phyloP scores from a whole-genome alignment of 106 monocot species.

The Narthecium ossifragum region DNA sequence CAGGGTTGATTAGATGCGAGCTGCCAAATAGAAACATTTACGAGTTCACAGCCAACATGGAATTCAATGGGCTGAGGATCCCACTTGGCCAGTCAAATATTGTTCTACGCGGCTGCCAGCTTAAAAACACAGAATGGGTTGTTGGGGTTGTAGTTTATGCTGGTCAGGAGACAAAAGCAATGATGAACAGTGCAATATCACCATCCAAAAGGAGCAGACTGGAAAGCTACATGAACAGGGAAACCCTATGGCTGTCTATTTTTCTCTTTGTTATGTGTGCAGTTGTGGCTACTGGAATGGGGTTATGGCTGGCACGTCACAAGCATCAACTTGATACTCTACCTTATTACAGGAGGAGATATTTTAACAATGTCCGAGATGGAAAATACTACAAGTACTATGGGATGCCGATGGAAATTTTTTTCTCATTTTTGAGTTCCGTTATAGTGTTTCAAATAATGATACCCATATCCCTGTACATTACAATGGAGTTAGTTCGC shows the following conservation, averaged over 20 bases:
- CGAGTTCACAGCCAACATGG: constrained; percentile 92
- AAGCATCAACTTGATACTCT: constrained; percentile 60
- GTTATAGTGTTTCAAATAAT: constrained; percentile 97
- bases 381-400: constrained; percentile 78
- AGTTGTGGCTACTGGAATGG: constrained; percentile 92
- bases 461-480: constrained; percentile 99
- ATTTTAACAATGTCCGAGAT: constrained; percentile 48
- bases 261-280: constrained; percentile 89
- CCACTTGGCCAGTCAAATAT: constrained; percentile 96
- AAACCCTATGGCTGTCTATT: constrained; percentile 87
- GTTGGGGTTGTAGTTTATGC: constrained; percentile 96
- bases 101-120: constrained; percentile 87
- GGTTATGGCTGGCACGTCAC: constrained; percentile 69
- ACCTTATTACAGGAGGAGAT: constrained; percentile 84
- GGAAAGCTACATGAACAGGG: constrained; percentile 97
- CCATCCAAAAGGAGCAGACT: constrained; percentile 93
- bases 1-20: constrained; percentile 84
- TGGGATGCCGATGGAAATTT: constrained; percentile 81
- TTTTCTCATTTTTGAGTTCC: constrained; percentile 95
- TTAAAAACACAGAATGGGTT: constrained; percentile 91
- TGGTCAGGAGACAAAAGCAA: constrained; percentile 99
- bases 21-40: constrained; percentile 98
- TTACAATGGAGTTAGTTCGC: constrained; percentile 94
- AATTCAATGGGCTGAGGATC: constrained; percentile 67
- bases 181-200: constrained; percentile 92